Evolutionary conservation across 345 rosid species (phyloP).

Genomic region (Populus deltoides): DNA sequence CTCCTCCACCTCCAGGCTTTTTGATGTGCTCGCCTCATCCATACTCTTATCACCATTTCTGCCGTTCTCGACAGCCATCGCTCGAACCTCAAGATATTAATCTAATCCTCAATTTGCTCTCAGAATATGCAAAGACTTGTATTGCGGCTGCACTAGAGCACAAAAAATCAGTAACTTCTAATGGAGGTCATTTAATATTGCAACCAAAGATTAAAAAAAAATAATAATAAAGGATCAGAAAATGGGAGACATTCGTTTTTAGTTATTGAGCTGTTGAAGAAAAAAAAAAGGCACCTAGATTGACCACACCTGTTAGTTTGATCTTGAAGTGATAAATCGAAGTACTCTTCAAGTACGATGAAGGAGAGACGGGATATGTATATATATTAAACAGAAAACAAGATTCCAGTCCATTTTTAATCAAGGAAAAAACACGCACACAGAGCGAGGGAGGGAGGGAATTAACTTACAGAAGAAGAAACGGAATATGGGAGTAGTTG

Average conservation of each 20-base stretch:
- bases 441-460: background rate
- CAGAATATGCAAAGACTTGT: background rate
- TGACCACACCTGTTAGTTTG: no score
- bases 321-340: no score
- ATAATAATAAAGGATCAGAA: background rate
- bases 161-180: background rate
- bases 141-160: background rate
- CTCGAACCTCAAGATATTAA: background rate
- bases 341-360: no score
- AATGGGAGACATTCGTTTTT: background rate
- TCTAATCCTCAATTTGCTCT: background rate
- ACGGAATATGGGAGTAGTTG: background rate
- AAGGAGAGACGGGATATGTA: no score
- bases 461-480: background rate
- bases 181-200: background rate
- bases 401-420: no score
- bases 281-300: no score
- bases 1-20: constrained; percentile 30
- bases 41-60: constrained; percentile 12
- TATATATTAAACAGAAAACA: no score
- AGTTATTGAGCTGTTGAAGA: background rate
- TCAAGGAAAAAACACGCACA: no score
- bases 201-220: background rate
- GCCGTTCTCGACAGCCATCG: constrained; percentile 35
- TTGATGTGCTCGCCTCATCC: constrained; percentile 46